A percentile compares a stretch with the other conserved stretches of the same genome.
phyloP scores from a whole-genome alignment of 202 grass and related monocot species.

The Elaeis oleifera region DNA sequence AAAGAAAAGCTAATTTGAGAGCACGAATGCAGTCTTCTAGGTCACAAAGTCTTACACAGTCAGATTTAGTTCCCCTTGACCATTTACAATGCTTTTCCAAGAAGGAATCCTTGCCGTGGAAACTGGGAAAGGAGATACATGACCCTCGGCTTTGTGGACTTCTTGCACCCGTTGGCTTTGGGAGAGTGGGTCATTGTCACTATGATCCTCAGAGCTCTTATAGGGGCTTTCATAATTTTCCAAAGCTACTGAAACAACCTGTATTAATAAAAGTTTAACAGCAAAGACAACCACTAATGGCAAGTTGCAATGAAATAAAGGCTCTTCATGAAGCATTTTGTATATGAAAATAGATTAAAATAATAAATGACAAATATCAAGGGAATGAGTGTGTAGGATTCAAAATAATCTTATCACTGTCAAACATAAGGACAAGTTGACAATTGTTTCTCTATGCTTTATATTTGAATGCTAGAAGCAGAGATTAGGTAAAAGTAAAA shows the following conservation, averaged over 20 bases:
- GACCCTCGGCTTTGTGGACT: slow-evolving; percentile 61
- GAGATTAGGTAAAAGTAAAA: too few species aligned
- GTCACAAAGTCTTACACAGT: slow-evolving; percentile 23
- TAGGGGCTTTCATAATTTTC: slow-evolving; percentile 81
- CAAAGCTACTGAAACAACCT: slow-evolving; percentile 87
- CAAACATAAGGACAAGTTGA: too few species aligned
- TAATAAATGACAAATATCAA: too few species aligned
- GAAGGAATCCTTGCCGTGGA: slow-evolving; percentile 58
- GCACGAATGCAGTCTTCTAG: slow-evolving; percentile 5
- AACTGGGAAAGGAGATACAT: slow-evolving; percentile 35
- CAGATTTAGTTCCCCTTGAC: slow-evolving; percentile 15
- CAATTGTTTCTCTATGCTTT: too few species aligned
- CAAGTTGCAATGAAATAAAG: too few species aligned
- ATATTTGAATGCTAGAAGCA: too few species aligned
- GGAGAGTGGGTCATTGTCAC: slow-evolving; percentile 24
- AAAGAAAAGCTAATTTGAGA: slow-evolving; percentile 8
- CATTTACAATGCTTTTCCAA: slow-evolving; percentile 74
- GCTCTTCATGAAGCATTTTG: too few species aligned
- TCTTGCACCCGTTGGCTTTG: slow-evolving; percentile 56
- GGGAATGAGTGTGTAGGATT: too few species aligned
- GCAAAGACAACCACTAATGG: too few species aligned
- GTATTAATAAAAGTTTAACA: not conserved
- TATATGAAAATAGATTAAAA: too few species aligned
- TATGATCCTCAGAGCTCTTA: slow-evolving; percentile 47
- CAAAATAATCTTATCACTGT: too few species aligned